phyloP scores from a whole-genome alignment of 2,329 filamentous ascomycete species.

The Coniochaeta hoffmannii region DNA sequence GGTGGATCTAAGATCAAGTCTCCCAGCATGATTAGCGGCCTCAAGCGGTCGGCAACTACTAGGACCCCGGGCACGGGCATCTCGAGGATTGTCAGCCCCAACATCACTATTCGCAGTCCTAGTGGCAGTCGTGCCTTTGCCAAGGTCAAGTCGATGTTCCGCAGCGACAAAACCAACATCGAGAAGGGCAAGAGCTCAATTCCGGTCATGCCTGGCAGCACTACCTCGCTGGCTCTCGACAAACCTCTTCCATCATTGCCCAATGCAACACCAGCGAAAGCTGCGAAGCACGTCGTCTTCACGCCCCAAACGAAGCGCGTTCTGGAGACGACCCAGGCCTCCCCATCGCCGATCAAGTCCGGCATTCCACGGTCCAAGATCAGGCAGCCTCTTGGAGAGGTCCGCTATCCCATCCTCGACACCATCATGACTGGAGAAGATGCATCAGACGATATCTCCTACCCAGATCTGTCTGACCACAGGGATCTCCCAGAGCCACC shows the following conservation, averaged over 20 bases:
- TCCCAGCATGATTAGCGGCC: conserved; percentile 38
- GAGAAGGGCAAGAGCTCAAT: conserved; percentile 38
- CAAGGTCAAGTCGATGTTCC: conserved; percentile 52
- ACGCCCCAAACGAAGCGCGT: conserved; percentile 57
- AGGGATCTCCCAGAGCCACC: conserved; percentile 19
- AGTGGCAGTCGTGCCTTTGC: conserved; percentile 35
- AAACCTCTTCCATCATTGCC: conserved; percentile 1
- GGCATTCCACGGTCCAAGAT: conserved; percentile 31
- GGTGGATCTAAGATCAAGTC: conserved; percentile 41
- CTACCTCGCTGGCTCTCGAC: neutral
- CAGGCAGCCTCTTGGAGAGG: conserved; percentile 15
- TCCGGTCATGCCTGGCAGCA: conserved; percentile 29
- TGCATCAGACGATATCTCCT: conserved; percentile 15
- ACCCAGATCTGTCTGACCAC: conserved; percentile 13
- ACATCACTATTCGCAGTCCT: conserved; percentile 33
- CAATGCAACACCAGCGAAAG: conserved; percentile 33
- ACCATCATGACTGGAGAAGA: conserved; percentile 19
- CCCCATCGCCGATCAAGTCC: conserved; percentile 50
- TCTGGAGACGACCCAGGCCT: conserved; percentile 33
- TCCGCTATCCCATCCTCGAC: conserved; percentile 26
- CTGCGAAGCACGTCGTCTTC: conserved; percentile 71
- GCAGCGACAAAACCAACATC: conserved; percentile 28
- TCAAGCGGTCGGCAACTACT: conserved; percentile 45
- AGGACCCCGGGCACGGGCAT: conserved; percentile 26
- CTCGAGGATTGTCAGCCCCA: conserved; percentile 16